Percentiles rank a stretch among this genome's conserved stretches.
Conservation (phyloP, 164 flowering plant genomes). For the Kingdonia uniflora region DNA sequence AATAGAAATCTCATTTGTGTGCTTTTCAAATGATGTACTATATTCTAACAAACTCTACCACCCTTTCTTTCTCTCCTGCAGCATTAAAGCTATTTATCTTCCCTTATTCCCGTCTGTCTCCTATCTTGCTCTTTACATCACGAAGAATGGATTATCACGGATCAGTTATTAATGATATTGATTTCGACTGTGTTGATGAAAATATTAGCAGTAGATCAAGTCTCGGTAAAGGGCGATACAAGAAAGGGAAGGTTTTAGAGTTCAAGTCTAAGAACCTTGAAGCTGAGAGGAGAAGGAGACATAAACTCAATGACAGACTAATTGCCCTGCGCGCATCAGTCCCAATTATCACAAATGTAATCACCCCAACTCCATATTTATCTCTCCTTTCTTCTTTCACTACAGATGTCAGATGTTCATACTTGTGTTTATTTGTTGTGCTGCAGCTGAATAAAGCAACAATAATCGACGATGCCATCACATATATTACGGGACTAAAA, state of each 20-base stretch:
- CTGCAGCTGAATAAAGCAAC: conserved; percentile 59
- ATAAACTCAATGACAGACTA: conserved; percentile 45
- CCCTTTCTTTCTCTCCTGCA: no score
- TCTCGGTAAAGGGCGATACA: background rate
- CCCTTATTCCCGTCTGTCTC: no score
- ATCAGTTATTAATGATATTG: no score
- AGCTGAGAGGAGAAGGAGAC: conserved; percentile 65
- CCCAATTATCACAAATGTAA: conserved; percentile 77
- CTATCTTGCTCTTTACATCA: no score
- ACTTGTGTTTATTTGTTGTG: background rate
- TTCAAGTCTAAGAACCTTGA: conserved; percentile 65
- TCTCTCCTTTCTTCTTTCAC: background rate
- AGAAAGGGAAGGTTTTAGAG: background rate
- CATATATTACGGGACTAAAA: conserved; percentile 45
- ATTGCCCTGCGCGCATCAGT: conserved; percentile 53
- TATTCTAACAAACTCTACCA: no score
- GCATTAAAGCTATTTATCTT: no score
- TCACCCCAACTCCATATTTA: background rate
- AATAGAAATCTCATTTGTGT: no score
- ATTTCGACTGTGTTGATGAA: no score
- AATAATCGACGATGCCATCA: conserved; percentile 54
- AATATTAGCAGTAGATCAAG: no score
- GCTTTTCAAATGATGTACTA: no score
- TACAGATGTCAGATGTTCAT: background rate
- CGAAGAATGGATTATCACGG: no score